Base-by-base conservation (phyloP, 352 stramenopile genomes). In the Pythium aquatile region DNA sequence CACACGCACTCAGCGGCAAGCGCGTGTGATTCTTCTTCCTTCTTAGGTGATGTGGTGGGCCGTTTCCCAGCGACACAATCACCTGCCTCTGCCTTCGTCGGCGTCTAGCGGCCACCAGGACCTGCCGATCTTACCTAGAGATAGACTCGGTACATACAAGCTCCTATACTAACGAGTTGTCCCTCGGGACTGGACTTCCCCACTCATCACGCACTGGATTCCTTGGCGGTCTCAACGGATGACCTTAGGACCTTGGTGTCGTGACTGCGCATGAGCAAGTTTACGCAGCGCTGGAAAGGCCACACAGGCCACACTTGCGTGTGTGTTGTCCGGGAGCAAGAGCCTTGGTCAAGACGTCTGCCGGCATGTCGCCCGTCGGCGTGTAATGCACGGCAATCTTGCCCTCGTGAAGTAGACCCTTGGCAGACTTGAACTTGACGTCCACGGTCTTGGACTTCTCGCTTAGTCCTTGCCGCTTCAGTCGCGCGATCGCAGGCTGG, bases 301-400 rank as follows among this genome's bases (percentile, higher is more conserved):
- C 51, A 57, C 51, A 57, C 51, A 40, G 51, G 51, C 51, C 51
- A 57, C 51, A 57, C 51, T 42, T 57, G 51, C 51, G 51, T 20
- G 24, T 7, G 26, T 57, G 51, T 17, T 57, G 51, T 9, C 39
- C 51, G 14, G 26, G 51, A 5, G 51, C 51, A 28, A 57, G 51
- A 8, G 51, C 14, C 9, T 57, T 57, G 10, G 51, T 57, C 26
- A 57, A 28, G 1, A 57, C 35, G 24, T 57, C 51, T 10, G 51
- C 51, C 4, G 51, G 7, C 51, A 42, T 57, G 10, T 20, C 24
- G 29, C 51, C 51, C 8, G 26, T 57, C 4, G 26, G 51, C 51
- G 40, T 5, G 24, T 57, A 57, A 7, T 28, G 51, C 51, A 57
- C 51, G 3, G 51, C 28, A 7, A 57, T 11, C 24, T 40, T 17